Evolutionary conservation across 768 basidiomycete genomes (phyloP).

Genomic region (Lepiota subincarnata): DNA sequence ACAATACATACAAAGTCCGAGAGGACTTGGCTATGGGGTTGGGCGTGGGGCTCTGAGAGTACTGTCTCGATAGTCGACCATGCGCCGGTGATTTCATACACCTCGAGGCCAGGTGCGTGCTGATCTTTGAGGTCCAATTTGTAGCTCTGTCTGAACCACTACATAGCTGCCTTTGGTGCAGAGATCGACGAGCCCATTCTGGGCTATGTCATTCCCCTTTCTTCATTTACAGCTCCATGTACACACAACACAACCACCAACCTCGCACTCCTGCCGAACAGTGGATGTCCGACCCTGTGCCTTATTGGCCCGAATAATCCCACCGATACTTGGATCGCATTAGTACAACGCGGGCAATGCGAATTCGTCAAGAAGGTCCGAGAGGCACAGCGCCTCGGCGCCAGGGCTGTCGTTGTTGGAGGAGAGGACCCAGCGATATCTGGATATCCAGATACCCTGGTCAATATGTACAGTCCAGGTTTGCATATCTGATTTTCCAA

Average conservation of each 20-base stretch:
- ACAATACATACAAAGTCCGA: conserved; percentile 43
- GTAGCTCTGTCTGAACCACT: background rate
- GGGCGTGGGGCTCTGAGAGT: conserved; percentile 67
- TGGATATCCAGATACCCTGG: conserved; percentile 69
- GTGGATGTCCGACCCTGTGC: conserved; percentile 71
- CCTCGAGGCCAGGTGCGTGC: conserved; percentile 53
- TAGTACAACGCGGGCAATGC: conserved; percentile 86
- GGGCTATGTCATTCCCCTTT: conserved; percentile 69
- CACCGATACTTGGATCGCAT: conserved; percentile 81
- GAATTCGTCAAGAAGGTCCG: conserved; percentile 88
- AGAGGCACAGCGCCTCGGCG: conserved; percentile 69
- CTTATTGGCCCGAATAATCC: conserved; percentile 51
- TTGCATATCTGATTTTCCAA: conserved; percentile 18
- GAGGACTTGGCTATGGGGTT: conserved; percentile 53
- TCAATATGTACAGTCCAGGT: conserved; percentile 95
- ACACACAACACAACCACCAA: conserved; percentile 22
- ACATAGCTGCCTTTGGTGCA: conserved; percentile 66
- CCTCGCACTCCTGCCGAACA: conserved; percentile 32
- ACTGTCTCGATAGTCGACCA: conserved; percentile 76
- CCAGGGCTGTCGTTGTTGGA: conserved; percentile 88
- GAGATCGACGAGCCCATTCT: conserved; percentile 64
- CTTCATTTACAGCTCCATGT: conserved; percentile 60
- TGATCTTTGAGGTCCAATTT: background rate
- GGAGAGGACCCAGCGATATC: conserved; percentile 65
- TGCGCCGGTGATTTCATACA: conserved; percentile 64